phyloP scores from a whole-genome alignment of 371 early-diverging fungal species.

The Batrachochytrium dendrobatidis region DNA sequence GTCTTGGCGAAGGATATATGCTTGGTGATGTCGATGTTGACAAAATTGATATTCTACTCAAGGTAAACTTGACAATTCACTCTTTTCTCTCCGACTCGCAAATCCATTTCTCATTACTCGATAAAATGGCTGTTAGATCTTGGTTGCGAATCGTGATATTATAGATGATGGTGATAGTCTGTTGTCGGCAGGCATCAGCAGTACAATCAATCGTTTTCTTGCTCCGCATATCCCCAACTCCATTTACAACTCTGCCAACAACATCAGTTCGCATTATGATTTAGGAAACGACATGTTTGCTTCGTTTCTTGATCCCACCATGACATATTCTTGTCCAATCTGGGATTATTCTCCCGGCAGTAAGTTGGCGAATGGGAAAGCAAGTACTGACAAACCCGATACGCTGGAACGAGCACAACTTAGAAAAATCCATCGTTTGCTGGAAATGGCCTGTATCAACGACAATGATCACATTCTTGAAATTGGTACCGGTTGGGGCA shows the following conservation, averaged over 20 bases:
- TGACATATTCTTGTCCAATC: conserved; percentile 66
- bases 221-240: conserved; percentile 44
- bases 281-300: conserved; percentile 65
- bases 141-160: conserved; percentile 39
- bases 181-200: conserved; percentile 33
- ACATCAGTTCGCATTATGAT: conserved; percentile 65
- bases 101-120: background rate
- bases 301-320: conserved; percentile 51
- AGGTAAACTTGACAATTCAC: conserved; percentile 21
- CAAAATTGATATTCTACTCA: conserved; percentile 38
- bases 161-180: conserved; percentile 27
- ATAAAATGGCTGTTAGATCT: conserved; percentile 21
- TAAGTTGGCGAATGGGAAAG: conserved; percentile 4
- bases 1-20: conserved; percentile 63
- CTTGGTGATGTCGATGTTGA: conserved; percentile 47
- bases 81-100: conserved; percentile 8
- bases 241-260: conserved; percentile 42
- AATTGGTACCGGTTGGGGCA: conserved; percentile 66
- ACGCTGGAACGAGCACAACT: conserved; percentile 52
- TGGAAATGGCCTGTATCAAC: conserved; percentile 44
- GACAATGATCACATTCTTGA: conserved; percentile 54
- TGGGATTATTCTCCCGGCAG: conserved; percentile 28
- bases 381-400: conserved; percentile 27
- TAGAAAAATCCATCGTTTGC: conserved; percentile 51
- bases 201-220: conserved; percentile 25